Evolutionary conservation across 768 basidiomycete genomes (phyloP).

Genomic region (Neoboletus magnificus): DNA sequence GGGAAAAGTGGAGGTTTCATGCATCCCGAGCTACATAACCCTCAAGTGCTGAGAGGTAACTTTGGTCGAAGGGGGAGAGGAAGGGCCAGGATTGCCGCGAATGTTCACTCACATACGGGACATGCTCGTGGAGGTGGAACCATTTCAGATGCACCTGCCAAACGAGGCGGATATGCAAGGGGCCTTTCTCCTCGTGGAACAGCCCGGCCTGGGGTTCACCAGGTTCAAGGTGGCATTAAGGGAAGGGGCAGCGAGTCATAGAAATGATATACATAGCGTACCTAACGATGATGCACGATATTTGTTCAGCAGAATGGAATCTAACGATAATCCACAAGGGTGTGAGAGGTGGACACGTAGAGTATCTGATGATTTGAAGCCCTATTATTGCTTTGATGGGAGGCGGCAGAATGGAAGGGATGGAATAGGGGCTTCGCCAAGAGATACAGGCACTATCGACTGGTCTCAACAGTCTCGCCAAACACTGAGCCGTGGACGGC

Average conservation of each 20-base stretch:
- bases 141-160: not conserved
- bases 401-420: not conserved
- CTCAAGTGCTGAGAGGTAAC: constrained; percentile 26
- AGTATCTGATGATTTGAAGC: not conserved
- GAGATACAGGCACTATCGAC: not conserved
- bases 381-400: not conserved
- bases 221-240: constrained; percentile 2
- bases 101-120: constrained; percentile 14
- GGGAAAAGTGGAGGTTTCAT: constrained; percentile 54
- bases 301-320: not conserved
- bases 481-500: not conserved
- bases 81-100: constrained; percentile 26
- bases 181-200: constrained; percentile 14
- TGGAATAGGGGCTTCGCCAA: too few species aligned
- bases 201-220: constrained; percentile 7
- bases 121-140: constrained; percentile 8
- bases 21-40: constrained; percentile 32
- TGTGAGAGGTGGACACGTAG: not conserved
- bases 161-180: constrained; percentile 6
- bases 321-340: not conserved
- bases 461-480: not conserved
- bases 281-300: not conserved
- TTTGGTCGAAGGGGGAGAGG: constrained; percentile 33
- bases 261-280: not conserved
- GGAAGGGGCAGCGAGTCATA: constrained; percentile 15